Evolutionary conservation across 768 basidiomycete species (phyloP).

Genomic region (Pisolithus microcarpus): DNA sequence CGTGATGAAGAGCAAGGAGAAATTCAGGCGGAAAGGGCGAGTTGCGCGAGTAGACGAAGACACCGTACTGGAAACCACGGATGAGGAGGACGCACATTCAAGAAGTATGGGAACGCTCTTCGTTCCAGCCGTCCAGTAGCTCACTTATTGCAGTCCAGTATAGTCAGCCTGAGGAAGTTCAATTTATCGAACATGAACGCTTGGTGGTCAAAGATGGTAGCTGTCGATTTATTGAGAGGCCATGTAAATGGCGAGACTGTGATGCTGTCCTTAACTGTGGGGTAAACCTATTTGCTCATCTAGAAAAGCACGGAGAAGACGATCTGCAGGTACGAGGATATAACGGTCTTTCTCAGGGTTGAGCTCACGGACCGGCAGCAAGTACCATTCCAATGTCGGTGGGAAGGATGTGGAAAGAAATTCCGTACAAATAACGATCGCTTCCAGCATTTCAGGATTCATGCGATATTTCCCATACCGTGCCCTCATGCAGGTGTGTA

Average conservation of each 20-base stretch:
- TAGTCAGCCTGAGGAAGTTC: constrained; percentile 33
- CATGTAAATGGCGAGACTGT: constrained; percentile 59
- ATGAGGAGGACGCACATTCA: constrained; percentile 14
- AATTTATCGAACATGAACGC: constrained; percentile 31
- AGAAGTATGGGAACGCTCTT: constrained; percentile 25
- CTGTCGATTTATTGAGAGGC: constrained; percentile 37
- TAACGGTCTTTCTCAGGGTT: constrained; percentile 1
- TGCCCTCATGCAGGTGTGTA: constrained; percentile 37
- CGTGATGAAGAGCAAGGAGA: constrained; percentile 15
- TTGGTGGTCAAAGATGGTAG: constrained; percentile 42
- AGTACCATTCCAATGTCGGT: constrained; percentile 42
- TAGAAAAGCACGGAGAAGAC: constrained; percentile 33
- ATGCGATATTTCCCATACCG: constrained; percentile 29
- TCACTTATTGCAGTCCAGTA: constrained; percentile 33
- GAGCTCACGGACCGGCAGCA: constrained; percentile 14
- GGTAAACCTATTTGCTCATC: constrained; percentile 43
- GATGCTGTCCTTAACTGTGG: constrained; percentile 47
- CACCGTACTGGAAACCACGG: constrained; percentile 12
- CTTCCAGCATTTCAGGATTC: constrained; percentile 45
- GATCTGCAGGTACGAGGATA: constrained; percentile 20
- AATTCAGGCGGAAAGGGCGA: constrained; percentile 10
- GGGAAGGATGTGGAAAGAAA: constrained; percentile 48
- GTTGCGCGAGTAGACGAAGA: constrained; percentile 12
- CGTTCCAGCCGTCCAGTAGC: constrained; percentile 18
- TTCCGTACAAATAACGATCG: constrained; percentile 32